phyloP scores from a whole-genome alignment of 768 basidiomycete genomes.

The Auricularia cornea region DNA sequence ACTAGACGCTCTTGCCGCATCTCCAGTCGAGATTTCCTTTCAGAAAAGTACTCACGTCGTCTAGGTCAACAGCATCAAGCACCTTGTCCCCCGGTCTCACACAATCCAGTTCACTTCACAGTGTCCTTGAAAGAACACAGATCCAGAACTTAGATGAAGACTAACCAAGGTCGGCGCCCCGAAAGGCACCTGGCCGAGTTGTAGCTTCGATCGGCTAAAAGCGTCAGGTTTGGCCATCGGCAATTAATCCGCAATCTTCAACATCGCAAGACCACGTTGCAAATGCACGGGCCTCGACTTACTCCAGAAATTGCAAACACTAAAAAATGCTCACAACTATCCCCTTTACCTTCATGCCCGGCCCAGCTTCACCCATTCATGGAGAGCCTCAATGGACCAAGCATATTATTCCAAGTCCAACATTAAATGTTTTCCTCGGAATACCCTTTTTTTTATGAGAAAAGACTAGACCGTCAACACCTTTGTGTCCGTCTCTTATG shows the following conservation, averaged over 20 bases:
- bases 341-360: no score
- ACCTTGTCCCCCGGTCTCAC: constrained; percentile 40
- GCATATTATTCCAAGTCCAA: no score
- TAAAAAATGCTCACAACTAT: no score
- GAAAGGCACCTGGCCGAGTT: constrained; percentile 16
- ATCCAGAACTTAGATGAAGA: constrained; percentile 27
- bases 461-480: no score
- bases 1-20: constrained; percentile 10
- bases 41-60: constrained; percentile 14
- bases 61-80: constrained; percentile 6
- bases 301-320: constrained; percentile 3
- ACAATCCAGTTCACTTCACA: constrained; percentile 31
- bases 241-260: constrained; percentile 31
- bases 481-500: no score
- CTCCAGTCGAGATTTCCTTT: constrained; percentile 9
- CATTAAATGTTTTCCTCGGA: no score
- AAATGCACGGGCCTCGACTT: neutral
- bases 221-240: constrained; percentile 28
- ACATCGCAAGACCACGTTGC: neutral
- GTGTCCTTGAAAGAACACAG: constrained; percentile 19
- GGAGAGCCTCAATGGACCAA: no score
- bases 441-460: no score
- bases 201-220: constrained; percentile 28
- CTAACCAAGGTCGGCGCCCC: constrained; percentile 20
- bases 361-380: no score